Base-by-base conservation (phyloP, 768 basidiomycete genomes). In the Tulasnella sp. region DNA sequence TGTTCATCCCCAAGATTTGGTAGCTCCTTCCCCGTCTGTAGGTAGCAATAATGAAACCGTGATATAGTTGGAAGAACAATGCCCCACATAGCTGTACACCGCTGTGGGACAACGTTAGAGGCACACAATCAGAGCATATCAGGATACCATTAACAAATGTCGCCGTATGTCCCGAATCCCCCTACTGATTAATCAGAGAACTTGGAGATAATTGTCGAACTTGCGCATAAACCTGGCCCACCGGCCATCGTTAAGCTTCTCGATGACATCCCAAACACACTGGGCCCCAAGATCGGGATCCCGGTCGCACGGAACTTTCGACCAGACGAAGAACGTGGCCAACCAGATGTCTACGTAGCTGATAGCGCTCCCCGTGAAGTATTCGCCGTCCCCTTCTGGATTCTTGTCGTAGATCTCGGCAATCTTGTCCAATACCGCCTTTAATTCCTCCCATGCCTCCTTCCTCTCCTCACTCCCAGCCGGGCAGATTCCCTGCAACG, bases 311-410 rank as follows among this genome's bases (percentile, higher is more conserved):
- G 91, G 88, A 82, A 92, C 89, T 71, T 88, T 86, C 82, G 92
- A 89, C 92, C 92, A 93, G 67, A 93, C 88, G 67, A 93, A 83
- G n/a, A 91, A 87, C 0, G 92, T 89, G 80, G 91, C 92, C 35
- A 93, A 83, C 9, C 91, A 89, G 81, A 93, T 92, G 81, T 93
- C 92, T 0, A 91, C 91, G 80, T 92, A 92, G 15, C 88, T 89
- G 72, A 92, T 86, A 23, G 91, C 89, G 51, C 86, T 84, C 4
- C 92, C 92, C 87, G 89, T 90, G n/a, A 74, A 37, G 67, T 51
- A 78, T 26, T 55, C 39, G 29, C 77, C 77, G 0, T 48, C 32
- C n/a, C 77, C 72, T 40, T 78, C 77, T 23, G n/a, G 39, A 32
- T 78, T 74, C 29, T 42, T 51, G 57, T 78, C 73, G 42, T 78